Conservation (phyloP, 2,329 filamentous ascomycete species). For the Atkinsonella texensis region DNA sequence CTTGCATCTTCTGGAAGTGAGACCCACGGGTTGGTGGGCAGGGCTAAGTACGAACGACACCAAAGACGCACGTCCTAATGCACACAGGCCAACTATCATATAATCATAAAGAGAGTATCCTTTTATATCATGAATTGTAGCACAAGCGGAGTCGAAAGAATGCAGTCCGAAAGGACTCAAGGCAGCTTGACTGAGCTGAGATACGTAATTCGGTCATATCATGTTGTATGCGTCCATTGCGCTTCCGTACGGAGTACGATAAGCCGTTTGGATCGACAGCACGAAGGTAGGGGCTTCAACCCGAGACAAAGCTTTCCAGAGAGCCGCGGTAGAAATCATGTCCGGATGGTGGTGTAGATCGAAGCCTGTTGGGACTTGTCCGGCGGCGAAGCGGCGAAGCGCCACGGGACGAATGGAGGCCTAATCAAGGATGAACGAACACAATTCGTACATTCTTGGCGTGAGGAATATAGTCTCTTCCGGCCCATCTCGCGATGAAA, state of each 20-base stretch:
- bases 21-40: no score
- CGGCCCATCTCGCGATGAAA: not conserved
- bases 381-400: not conserved
- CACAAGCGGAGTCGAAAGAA: not conserved
- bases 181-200: not conserved
- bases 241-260: no score
- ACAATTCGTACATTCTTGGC: no score
- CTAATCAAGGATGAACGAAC: no score
- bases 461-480: not conserved
- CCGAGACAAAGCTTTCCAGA: no score
- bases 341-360: no score
- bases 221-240: no score
- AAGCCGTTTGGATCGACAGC: no score
- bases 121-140: not conserved
- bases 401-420: not conserved
- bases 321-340: no score
- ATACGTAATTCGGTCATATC: no score
- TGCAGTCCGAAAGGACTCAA: not conserved
- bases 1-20: not conserved
- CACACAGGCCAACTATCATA: not conserved
- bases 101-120: not conserved
- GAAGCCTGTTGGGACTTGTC: no score
- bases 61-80: constrained; percentile 1
- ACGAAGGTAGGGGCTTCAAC: no score
- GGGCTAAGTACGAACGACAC: constrained; percentile 1